Percentiles rank a stretch among this genome's conserved stretches.
These are phyloP conservation scores for Alternaria incomplexa DNA, from an alignment of 2,329 filamentous ascomycete genomes.

Conservation along the genomic window DNA sequence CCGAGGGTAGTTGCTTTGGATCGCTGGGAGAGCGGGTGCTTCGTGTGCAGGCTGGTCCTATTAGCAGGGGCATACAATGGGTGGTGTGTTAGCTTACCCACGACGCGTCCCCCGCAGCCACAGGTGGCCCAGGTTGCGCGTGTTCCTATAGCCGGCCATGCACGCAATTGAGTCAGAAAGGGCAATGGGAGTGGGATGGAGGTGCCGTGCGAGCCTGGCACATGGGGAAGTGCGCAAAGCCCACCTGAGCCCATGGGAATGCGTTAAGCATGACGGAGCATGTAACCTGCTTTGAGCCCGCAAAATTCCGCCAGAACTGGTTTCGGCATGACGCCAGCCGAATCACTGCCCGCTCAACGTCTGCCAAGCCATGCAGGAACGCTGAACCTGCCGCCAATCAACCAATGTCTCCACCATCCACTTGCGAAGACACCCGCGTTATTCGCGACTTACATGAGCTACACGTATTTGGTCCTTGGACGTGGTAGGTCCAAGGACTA, in stretches of 20 bases:
- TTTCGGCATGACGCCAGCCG: slow-evolving; percentile 24
- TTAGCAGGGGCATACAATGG: slow-evolving; percentile 9
- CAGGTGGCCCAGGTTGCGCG: slow-evolving; percentile 32
- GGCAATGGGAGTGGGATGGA: not conserved
- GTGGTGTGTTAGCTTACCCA: slow-evolving; percentile 23
- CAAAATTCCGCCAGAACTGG: slow-evolving; percentile 22
- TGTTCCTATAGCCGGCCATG: slow-evolving; percentile 36
- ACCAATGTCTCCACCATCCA: not conserved
- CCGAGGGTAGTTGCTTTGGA: slow-evolving; percentile 19
- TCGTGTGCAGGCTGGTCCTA: slow-evolving; percentile 30
- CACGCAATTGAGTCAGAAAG: not conserved
- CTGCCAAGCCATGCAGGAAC: slow-evolving; percentile 33
- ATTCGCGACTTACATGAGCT: not conserved
- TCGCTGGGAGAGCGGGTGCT: slow-evolving; percentile 14
- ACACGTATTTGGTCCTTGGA: not conserved
- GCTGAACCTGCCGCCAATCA: not conserved
- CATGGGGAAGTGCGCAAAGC: slow-evolving; percentile 11
- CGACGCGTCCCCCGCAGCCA: slow-evolving; percentile 39
- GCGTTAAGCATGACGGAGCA: slow-evolving; percentile 37
- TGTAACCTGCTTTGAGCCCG: slow-evolving; percentile 15
- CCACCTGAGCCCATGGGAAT: slow-evolving; percentile 30
- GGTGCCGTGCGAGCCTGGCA: not conserved
- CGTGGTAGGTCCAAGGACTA: not conserved
- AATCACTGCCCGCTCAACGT: slow-evolving; percentile 18
- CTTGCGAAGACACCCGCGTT: not conserved